These are phyloP conservation scores for Candida mesenterica DNA, from an alignment of 1,139 yeast species.

Conservation along the genomic window DNA sequence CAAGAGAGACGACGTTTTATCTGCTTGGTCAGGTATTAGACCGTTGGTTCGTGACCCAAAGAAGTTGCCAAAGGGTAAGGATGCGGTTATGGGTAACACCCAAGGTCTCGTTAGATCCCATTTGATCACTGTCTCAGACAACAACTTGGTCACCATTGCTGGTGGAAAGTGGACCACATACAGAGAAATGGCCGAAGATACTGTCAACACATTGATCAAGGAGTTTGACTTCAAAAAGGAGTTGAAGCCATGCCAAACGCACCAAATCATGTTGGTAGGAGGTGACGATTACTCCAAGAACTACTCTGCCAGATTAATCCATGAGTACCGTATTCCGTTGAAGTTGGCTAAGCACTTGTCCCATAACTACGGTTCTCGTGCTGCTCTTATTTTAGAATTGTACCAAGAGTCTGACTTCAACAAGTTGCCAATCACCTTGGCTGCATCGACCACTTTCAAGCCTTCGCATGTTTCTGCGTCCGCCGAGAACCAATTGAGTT, in stretches of 20 bases:
- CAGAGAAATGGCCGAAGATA: slow-evolving; percentile 97
- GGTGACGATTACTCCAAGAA: slow-evolving; percentile 68
- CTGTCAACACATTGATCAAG: slow-evolving; percentile 72
- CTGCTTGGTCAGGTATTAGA: slow-evolving; percentile 97
- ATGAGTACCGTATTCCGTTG: slow-evolving; percentile 71
- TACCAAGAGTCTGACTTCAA: slow-evolving; percentile 53
- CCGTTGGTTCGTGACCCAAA: slow-evolving; percentile 91
- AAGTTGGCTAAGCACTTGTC: slow-evolving; percentile 81
- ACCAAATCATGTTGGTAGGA: slow-evolving; percentile 65
- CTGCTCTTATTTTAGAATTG: slow-evolving; percentile 72
- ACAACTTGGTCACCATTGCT: slow-evolving; percentile 82
- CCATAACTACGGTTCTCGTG: slow-evolving; percentile 86
- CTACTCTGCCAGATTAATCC: slow-evolving; percentile 77
- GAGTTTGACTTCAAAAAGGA: slow-evolving; percentile 40
- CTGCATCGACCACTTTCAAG: slow-evolving; percentile 37
- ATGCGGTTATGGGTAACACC: slow-evolving; percentile 47
- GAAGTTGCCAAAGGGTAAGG: slow-evolving; percentile 48
- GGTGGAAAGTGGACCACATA: slow-evolving; percentile 99
- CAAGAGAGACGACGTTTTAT: slow-evolving; percentile 82
- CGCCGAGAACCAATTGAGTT: slow-evolving; percentile 37
- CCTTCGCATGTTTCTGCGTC: slow-evolving; percentile 36
- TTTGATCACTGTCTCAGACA: slow-evolving; percentile 66
- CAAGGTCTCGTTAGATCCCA: slow-evolving; percentile 92
- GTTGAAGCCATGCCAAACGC: slow-evolving; percentile 61
- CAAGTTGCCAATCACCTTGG: slow-evolving; percentile 63